These are phyloP conservation scores for Micractinium conductrix DNA, from an alignment of 139 green algal species.

Conservation along the genomic window DNA sequence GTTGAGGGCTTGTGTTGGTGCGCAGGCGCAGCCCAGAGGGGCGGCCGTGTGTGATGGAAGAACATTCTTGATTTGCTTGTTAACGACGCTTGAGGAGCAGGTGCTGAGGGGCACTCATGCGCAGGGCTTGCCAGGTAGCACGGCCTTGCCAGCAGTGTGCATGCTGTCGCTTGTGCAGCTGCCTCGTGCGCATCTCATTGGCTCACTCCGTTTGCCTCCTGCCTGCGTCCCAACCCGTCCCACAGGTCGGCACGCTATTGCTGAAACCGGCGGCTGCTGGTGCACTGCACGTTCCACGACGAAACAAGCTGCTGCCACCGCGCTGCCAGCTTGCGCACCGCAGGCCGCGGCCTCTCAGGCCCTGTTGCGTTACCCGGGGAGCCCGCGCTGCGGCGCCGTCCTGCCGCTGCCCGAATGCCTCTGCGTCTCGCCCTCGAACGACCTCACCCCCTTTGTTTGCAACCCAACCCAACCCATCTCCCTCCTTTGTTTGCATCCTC, in stretches of 20 bases:
- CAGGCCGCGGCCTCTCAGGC: no score
- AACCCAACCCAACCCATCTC: background rate
- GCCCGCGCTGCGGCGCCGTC: background rate
- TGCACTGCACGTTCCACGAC: no score
- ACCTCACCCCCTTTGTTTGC: background rate
- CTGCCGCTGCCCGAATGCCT: no score
- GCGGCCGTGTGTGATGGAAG: background rate
- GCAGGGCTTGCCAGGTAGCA: background rate
- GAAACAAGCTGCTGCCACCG: no score
- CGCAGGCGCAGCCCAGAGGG: background rate
- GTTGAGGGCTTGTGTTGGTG: background rate
- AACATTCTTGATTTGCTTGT: background rate
- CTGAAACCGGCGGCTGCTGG: no score
- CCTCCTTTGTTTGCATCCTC: background rate
- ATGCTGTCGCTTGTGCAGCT: no score
- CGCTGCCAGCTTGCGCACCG: no score
- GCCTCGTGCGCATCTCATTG: no score
- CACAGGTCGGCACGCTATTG: no score
- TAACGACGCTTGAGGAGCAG: background rate
- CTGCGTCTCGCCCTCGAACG: no score
- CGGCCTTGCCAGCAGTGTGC: background rate
- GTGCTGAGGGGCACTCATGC: background rate
- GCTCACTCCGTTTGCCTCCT: no score
- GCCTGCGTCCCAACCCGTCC: no score
- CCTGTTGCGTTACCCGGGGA: background rate